A percentile compares a stretch with the other conserved stretches of the same genome.
Conservation (phyloP, 257 asterid species). For the Gentiana dahurica region DNA sequence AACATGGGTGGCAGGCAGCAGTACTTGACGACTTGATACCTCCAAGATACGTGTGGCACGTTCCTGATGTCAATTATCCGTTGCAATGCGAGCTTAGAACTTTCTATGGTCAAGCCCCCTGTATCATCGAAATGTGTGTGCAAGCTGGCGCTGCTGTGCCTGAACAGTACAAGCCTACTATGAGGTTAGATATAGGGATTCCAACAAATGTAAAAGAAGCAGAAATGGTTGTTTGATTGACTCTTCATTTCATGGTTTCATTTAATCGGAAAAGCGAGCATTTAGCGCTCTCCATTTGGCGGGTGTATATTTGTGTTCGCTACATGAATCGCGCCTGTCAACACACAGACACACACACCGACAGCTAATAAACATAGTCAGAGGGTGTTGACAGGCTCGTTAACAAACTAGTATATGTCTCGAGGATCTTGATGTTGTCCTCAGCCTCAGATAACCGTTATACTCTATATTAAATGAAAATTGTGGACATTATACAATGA, state of each 20-base stretch:
- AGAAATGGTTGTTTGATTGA: constrained; percentile 65
- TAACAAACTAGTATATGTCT: no score
- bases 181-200: constrained; percentile 92
- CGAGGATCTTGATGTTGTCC: constrained; percentile 1
- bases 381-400: no score
- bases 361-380: no score
- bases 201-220: constrained; percentile 69
- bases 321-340: no score
- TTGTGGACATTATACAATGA: no score
- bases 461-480: no score
- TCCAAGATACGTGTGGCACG: constrained; percentile 61
- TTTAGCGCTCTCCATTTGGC: no score
- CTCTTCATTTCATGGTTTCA: no score
- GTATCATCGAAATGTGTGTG: constrained; percentile 45
- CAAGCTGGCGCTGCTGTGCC: constrained; percentile 72
- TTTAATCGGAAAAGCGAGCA: no score
- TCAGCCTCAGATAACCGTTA: no score
- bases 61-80: constrained; percentile 7
- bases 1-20: constrained; percentile 79
- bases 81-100: constrained; percentile 40
- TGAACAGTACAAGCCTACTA: constrained; percentile 71
- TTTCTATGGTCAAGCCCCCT: constrained; percentile 64
- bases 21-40: constrained; percentile 44
- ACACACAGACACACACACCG: no score
- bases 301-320: no score